These are phyloP conservation scores for Lipomyces lipofer DNA, from an alignment of 805 yeast genomes.

Conservation along the genomic window DNA sequence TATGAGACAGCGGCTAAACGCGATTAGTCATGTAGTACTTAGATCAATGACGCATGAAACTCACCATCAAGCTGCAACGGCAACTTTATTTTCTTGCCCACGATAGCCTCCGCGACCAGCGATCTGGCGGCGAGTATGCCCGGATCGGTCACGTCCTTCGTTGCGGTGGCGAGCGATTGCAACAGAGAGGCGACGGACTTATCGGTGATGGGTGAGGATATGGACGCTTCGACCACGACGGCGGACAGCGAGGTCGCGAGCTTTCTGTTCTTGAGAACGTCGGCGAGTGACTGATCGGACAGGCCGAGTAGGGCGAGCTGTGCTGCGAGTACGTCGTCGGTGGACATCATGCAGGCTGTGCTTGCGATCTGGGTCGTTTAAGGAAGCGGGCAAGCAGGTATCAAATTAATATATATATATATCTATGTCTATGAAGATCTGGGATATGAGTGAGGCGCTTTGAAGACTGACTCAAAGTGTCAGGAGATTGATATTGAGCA, in stretches of 20 bases:
- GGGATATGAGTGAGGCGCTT: too few species aligned
- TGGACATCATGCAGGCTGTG: too few species aligned
- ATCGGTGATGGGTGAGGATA: slow-evolving; percentile 44
- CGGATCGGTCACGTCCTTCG: slow-evolving; percentile 33
- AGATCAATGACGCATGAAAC: background rate
- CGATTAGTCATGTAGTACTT: background rate
- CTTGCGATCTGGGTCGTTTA: too few species aligned
- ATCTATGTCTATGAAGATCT: too few species aligned
- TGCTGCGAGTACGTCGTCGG: slow-evolving; percentile 4
- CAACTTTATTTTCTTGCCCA: slow-evolving; percentile 62
- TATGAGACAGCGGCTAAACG: slow-evolving; percentile 52
- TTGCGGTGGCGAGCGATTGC: slow-evolving; percentile 57
- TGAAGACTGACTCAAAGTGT: too few species aligned
- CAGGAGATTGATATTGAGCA: too few species aligned
- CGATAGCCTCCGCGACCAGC: slow-evolving; percentile 60
- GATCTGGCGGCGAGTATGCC: slow-evolving; percentile 49
- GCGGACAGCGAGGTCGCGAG: slow-evolving; percentile 69
- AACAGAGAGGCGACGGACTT: slow-evolving; percentile 63
- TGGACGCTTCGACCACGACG: slow-evolving; percentile 51
- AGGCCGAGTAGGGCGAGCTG: slow-evolving; percentile 28
- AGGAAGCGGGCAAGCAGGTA: too few species aligned
- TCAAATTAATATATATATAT: too few species aligned
- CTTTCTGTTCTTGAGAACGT: slow-evolving; percentile 81
- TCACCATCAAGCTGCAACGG: slow-evolving; percentile 68
- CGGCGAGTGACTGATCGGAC: slow-evolving; percentile 56